A percentile compares a stretch with the other conserved stretches of the same genome.
phyloP scores from a whole-genome alignment of 164 flowering plant genomes.

The Tinospora cordifolia region DNA sequence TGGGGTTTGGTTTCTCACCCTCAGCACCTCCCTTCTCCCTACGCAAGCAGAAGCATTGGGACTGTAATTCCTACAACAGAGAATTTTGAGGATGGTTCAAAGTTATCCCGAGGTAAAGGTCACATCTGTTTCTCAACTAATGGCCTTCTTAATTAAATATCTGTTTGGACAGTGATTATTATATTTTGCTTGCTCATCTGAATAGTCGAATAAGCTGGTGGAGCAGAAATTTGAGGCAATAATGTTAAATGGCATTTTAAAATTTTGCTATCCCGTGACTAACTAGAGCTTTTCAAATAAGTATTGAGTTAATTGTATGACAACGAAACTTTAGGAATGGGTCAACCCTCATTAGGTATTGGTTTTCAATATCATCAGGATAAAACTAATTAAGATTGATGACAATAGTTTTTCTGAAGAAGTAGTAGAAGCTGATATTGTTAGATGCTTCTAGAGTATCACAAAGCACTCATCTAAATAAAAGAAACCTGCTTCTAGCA shows the following conservation, averaged over 20 bases:
- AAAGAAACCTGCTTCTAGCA: background rate
- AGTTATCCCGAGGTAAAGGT: slow-evolving; percentile 27
- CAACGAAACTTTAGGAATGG: background rate
- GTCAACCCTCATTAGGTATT: background rate
- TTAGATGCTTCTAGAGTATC: too few species aligned
- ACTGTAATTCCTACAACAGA: slow-evolving; percentile 30
- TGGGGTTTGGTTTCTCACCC: slow-evolving; percentile 43
- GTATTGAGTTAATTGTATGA: background rate
- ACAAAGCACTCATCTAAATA: too few species aligned
- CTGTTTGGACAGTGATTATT: background rate
- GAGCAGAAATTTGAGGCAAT: background rate
- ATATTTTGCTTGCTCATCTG: background rate
- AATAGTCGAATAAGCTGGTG: background rate
- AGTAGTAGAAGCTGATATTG: background rate
- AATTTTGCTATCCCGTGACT: background rate
- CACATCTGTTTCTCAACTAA: background rate
- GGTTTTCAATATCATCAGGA: background rate
- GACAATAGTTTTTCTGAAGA: background rate
- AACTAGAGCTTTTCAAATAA: background rate
- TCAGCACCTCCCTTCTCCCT: slow-evolving; percentile 44
- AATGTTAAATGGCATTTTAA: background rate
- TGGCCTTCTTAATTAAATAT: background rate
- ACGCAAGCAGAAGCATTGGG: slow-evolving; percentile 29
- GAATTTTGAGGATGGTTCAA: slow-evolving; percentile 26
- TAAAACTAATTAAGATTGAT: background rate